Evolutionary conservation across 164 flowering plant genomes (phyloP), one percentile per base, ranked within the genome.

Genomic region (grape (Vitis vinifera)): DNA sequence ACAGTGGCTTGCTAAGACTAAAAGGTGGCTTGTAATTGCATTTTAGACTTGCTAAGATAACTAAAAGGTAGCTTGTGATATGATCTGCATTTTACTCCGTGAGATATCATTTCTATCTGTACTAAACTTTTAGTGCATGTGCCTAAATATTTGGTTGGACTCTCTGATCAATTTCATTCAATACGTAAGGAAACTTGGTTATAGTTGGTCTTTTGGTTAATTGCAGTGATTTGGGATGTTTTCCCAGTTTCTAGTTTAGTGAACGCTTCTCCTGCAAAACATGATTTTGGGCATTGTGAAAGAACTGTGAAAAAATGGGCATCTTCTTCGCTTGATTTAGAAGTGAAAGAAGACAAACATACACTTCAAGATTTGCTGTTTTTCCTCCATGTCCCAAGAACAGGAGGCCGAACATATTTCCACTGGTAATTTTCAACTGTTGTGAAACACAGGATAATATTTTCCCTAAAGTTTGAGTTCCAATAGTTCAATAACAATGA

Each of bases 311-410:
- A 76, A 79, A 76, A 75, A 23, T 96, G 99, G 99, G 92, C 90
- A 50, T 74, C 77, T 59, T 84, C 89, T 30, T 81, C 97, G 1
- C 79, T 78, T 67, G 80, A 87, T 70, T 75, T 76, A 62, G 76
- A 81, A 73, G 70, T 75, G 64, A 80, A 76, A 74, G 83, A 78
- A 72, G 88, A 93, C 79, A 88, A 81, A 55, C 94, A 86, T 73
- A 78, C 75, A 3, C 84, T 96, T 58, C 83, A 68, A 51, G 92
- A 92, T 70, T 79, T 96, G 79, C 82, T 96, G 56, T 93, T 93
- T 81, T 96, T 96, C 78, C 94, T 96, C 59, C 99, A 96, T 76
- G 77, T 96, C 44, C 99, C 99, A 12, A 85, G 99, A 73, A 96
- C 98, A 11, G 99, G 97, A 71, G 99, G 99, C 15, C 88, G 98